Evolutionary conservation across 768 basidiomycete genomes (phyloP).

Genomic region (Tricholoma hemisulphureum): DNA sequence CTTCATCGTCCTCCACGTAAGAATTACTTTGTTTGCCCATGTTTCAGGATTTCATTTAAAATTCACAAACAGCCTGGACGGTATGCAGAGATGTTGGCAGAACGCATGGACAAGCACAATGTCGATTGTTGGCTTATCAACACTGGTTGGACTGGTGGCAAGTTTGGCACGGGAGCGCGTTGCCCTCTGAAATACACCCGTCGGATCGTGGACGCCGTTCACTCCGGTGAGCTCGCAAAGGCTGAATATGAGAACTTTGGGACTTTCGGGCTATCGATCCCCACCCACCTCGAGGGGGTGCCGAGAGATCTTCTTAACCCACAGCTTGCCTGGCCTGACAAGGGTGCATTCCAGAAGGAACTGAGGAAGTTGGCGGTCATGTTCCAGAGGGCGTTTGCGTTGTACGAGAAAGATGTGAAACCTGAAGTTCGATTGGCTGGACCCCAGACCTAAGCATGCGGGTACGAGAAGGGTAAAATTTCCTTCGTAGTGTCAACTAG

Average conservation of each 20-base stretch:
- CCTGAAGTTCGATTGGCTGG: slow-evolving; percentile 82
- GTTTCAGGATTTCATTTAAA: not conserved
- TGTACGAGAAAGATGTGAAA: slow-evolving; percentile 87
- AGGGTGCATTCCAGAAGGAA: slow-evolving; percentile 87
- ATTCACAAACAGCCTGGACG: slow-evolving; percentile 67
- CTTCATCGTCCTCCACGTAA: slow-evolving; percentile 95
- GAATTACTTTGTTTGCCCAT: slow-evolving; percentile 22
- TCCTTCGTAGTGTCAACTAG: not conserved
- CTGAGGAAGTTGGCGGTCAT: slow-evolving; percentile 84
- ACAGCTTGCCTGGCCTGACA: slow-evolving; percentile 79
- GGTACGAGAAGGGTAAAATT: not conserved
- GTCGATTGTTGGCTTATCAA: slow-evolving; percentile 99
- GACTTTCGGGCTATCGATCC: slow-evolving; percentile 82
- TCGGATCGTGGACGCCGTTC: slow-evolving; percentile 94
- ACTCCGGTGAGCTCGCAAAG: slow-evolving; percentile 85
- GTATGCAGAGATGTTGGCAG: slow-evolving; percentile 96
- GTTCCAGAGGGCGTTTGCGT: slow-evolving; percentile 91
- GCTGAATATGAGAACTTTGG: slow-evolving; percentile 84
- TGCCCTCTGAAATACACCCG: slow-evolving; percentile 96
- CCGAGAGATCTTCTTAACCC: slow-evolving; percentile 92
- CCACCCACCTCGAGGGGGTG: slow-evolving; percentile 79
- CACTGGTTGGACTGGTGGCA: slow-evolving; percentile 96
- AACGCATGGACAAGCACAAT: slow-evolving; percentile 84
- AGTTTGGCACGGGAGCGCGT: slow-evolving; percentile 87
- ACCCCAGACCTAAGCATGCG: slow-evolving; percentile 44